Evolutionary conservation across 768 basidiomycete genomes (phyloP).

Genomic region (Psilocybe azurescens): DNA sequence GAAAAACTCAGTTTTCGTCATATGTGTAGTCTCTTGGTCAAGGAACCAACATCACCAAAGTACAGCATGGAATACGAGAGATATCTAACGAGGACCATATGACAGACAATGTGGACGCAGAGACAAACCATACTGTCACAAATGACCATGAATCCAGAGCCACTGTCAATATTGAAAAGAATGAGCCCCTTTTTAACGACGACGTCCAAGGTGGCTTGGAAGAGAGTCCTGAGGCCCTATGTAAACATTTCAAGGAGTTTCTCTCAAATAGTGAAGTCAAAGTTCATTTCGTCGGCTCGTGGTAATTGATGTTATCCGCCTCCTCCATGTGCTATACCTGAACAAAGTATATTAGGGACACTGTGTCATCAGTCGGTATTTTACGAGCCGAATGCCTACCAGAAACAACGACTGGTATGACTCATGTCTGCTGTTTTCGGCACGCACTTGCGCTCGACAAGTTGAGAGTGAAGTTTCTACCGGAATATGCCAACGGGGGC

Average conservation of each 20-base stretch:
- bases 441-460: conserved; percentile 55
- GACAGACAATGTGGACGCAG: too few species aligned
- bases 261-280: conserved; percentile 31
- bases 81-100: too few species aligned
- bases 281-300: conserved; percentile 16
- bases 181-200: too few species aligned
- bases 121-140: too few species aligned
- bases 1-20: too few species aligned
- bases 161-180: too few species aligned
- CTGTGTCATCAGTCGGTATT: conserved; percentile 51
- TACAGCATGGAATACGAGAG: too few species aligned
- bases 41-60: too few species aligned
- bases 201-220: neutral
- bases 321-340: neutral
- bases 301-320: conserved; percentile 34
- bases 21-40: too few species aligned
- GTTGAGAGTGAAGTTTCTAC: conserved; percentile 50
- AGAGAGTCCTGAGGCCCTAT: neutral
- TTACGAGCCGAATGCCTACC: conserved; percentile 25
- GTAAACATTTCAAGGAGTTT: conserved; percentile 15
- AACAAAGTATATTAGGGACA: conserved; percentile 40
- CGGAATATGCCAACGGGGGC: conserved; percentile 42
- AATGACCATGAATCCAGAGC: too few species aligned
- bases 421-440: conserved; percentile 46
- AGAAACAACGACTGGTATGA: conserved; percentile 24